Base-by-base conservation (phyloP, 2,329 filamentous ascomycete species). In the Pseudogymnoascus sp. region DNA sequence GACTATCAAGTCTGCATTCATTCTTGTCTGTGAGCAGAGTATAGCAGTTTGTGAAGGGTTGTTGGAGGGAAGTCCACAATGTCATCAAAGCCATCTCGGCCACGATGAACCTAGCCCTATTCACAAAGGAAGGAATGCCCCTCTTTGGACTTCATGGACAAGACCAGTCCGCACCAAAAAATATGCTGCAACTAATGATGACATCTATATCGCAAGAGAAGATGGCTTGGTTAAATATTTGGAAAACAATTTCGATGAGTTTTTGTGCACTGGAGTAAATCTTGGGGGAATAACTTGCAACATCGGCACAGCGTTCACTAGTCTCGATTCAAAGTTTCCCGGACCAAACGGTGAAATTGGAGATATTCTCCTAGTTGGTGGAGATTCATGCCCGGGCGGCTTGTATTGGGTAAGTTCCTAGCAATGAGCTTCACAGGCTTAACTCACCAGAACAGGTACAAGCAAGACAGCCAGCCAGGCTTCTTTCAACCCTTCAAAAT, bases 111-210 rank as follows among this genome's bases (percentile, higher is more conserved):
- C 75, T 7, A 83, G 81, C 0, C 67, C 73, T 35, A 78, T 81
- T 35, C 78, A 81, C 67, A 78, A 80, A 65, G 84, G 79, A 26
- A 73, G 65, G 35, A 75, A 70, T 37, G 71, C 65, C 40, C 89
- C 89, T 0, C 75, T 90, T 3, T 97, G 92, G 90, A 89, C 89
- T 3, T 85, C 89, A 24, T 99, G 93, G 93, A 86, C 91, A 28
- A 84, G 90, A 64, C 89, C 92, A 1, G 82, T 85, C 64, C 86
- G 93, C 6, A 62, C 86, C 24, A 82, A 82, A 65, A 76, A 78
- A 11, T 89, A 88, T 67, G 83, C 83, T 61, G 78, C 82, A 62
- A 81, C 78, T 16, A 85, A 87, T 37, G 95, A 98, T 71, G 86
- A 88, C 65, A 86, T 98, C 59, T 96, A 95, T 71, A 78, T 99